Conservation (phyloP, 192 early-diverging fungal genomes). For the Chytriomyces confervae region DNA sequence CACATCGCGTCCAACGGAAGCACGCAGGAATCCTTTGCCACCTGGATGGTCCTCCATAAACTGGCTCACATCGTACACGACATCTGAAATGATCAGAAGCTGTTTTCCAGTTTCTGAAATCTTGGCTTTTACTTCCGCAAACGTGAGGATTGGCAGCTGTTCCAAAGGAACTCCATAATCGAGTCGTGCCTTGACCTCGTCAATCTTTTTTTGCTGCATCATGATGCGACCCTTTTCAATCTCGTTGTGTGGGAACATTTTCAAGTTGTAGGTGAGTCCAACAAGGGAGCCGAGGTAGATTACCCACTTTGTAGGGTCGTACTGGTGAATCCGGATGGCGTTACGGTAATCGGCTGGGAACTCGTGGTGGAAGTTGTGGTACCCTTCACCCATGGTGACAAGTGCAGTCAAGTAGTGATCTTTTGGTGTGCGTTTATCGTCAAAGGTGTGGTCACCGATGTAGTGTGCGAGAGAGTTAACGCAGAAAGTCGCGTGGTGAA, state of each 20-base stretch:
- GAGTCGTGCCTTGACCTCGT: conserved; percentile 61
- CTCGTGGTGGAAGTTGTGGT: conserved; percentile 68
- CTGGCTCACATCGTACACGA: conserved; percentile 77
- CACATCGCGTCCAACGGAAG: conserved; percentile 81
- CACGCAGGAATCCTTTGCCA: conserved; percentile 71
- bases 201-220: conserved; percentile 83
- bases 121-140: conserved; percentile 59
- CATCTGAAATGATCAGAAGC: conserved; percentile 83
- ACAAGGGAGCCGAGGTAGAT: conserved; percentile 47
- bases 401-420: conserved; percentile 58
- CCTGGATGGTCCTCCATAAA: conserved; percentile 93
- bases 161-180: conserved; percentile 76
- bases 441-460: conserved; percentile 52
- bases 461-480: conserved; percentile 64
- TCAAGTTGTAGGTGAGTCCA: conserved; percentile 58
- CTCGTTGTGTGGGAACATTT: conserved; percentile 52
- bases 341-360: conserved; percentile 65
- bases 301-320: conserved; percentile 64
- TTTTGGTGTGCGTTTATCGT: conserved; percentile 76
- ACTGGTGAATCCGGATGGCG: conserved; percentile 55
- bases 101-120: conserved; percentile 73
- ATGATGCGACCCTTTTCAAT: conserved; percentile 63
- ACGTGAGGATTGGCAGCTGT: conserved; percentile 63
- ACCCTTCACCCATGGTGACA: conserved; percentile 59
- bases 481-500: conserved; percentile 61